Evolutionary conservation across 2,329 filamentous ascomycete genomes (phyloP).

Genomic region (Colletotrichum sidae): DNA sequence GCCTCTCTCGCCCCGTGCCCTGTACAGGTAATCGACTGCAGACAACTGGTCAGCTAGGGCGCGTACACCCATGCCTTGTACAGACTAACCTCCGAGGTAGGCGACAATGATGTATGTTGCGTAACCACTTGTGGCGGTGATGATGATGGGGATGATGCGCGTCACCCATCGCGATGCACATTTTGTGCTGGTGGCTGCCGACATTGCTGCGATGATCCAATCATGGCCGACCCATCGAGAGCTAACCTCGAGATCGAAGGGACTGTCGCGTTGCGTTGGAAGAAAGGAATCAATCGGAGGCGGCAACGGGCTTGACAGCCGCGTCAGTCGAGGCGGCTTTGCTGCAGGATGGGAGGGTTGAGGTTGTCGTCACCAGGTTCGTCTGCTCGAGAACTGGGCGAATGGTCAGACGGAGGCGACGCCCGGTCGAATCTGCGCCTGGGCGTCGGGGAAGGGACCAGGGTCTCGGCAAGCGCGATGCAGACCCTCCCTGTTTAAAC

Average conservation of each 20-base stretch:
- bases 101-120: slow-evolving; percentile 78
- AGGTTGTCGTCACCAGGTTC: slow-evolving; percentile 8
- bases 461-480: neutral
- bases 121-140: slow-evolving; percentile 75
- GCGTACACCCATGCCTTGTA: too few relatives aligned
- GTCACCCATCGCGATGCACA: slow-evolving; percentile 69
- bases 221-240: slow-evolving; percentile 20
- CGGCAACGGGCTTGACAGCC: slow-evolving; percentile 10
- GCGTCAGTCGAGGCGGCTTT: slow-evolving; percentile 14
- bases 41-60: neutral
- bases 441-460: neutral
- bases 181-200: slow-evolving; percentile 46
- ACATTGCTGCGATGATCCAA: slow-evolving; percentile 27
- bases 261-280: neutral
- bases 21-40: slow-evolving; percentile 78
- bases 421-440: slow-evolving; percentile 1
- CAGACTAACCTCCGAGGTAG: slow-evolving; percentile 72
- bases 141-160: slow-evolving; percentile 76
- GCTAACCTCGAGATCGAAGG: neutral
- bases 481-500: neutral
- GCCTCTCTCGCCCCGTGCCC: slow-evolving; percentile 57
- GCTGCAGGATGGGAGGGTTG: neutral
- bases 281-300: neutral
- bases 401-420: slow-evolving; percentile 3
- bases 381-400: neutral